Base-by-base conservation (phyloP, 805 yeast species). In the Wickerhamomyces kurtzmanii region DNA sequence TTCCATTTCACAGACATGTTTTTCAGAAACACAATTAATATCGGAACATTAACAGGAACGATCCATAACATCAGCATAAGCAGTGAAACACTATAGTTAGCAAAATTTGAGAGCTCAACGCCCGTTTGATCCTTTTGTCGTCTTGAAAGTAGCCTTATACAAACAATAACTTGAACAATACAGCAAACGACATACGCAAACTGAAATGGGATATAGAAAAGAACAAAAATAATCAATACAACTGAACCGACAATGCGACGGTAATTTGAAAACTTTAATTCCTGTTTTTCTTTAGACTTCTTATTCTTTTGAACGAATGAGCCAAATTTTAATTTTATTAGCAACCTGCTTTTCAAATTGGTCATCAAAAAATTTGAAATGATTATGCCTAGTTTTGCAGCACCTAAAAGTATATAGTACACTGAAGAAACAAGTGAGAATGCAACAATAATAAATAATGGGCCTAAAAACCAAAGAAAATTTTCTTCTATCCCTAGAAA, bases 11-110 rank as follows among this genome's bases (percentile, higher is more conserved):
- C 65, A 2, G 80, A 66, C 33, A 85, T 59, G 43, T 86, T 82
- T 43, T 83, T 94, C 19, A 82, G 56, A 62, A 86, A 85, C 2
- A 86, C 95, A 32, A 85, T 59, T 17, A 86, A 47, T 2, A 81
- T 73, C 0, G 96, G 95, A 1, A 76, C 58, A 42, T 80, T 80
- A 13, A 85, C 72, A 0, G 94, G 94, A 5, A 83, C 52, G 8
- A 83, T 63, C 80, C 94, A 80, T 8, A 82, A 35, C 78, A 85
- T 70, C 30, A 85, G 41, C 45, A 83, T 52, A 17, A 81, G 48
- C 3, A 83, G 35, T 1, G 87, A 65, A n/a, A 71, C 33, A 36
- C 77, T 73, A 49, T 67, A 83, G 40, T 81, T 78, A 37, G 57
- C 54, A 32, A 67, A 52, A 39, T 59, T 64, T 16, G 22, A 32